Conservation (phyloP, 352 stramenopile species). For the Phytopythium kandeliae region DNA sequence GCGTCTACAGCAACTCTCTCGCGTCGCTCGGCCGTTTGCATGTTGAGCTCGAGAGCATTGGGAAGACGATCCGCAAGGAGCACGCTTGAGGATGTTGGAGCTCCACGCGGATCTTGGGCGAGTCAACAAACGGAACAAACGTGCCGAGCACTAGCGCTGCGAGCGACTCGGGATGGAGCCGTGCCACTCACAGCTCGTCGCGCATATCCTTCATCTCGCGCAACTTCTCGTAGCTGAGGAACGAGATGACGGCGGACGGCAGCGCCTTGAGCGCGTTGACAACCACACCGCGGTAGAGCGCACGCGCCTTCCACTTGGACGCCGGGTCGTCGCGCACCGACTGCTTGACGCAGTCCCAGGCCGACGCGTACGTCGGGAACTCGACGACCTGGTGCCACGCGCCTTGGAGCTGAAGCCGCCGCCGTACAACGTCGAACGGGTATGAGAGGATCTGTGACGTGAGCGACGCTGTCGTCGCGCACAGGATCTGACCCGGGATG, state of each 20-base stretch:
- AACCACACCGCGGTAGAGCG: conserved; percentile 64
- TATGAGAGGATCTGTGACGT: conserved; percentile 72
- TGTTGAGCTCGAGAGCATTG: conserved; percentile 62
- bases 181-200: conserved; percentile 32
- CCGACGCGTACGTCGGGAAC: conserved; percentile 67
- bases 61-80: conserved; percentile 46
- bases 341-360: conserved; percentile 60
- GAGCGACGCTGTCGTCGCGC: conserved; percentile 59
- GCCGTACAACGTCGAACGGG: conserved; percentile 76
- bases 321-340: conserved; percentile 35
- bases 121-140: conserved; percentile 1
- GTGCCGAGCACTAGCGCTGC: conserved; percentile 1
- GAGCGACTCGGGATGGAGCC: no score
- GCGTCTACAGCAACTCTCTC: conserved; percentile 42
- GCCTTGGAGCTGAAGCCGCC: conserved; percentile 72
- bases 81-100: background rate
- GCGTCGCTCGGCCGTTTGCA: conserved; percentile 51
- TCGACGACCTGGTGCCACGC: conserved; percentile 49
- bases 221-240: conserved; percentile 79
- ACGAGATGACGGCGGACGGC: conserved; percentile 69
- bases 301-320: conserved; percentile 12
- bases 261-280: conserved; percentile 70
- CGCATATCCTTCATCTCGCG: conserved; percentile 36
- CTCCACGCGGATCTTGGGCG: background rate
- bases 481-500: conserved; percentile 74